A percentile compares a stretch with the other conserved stretches of the same genome.
phyloP scores from a whole-genome alignment of 495 filamentous ascomycete species.

The Schizothecium vesticola region DNA sequence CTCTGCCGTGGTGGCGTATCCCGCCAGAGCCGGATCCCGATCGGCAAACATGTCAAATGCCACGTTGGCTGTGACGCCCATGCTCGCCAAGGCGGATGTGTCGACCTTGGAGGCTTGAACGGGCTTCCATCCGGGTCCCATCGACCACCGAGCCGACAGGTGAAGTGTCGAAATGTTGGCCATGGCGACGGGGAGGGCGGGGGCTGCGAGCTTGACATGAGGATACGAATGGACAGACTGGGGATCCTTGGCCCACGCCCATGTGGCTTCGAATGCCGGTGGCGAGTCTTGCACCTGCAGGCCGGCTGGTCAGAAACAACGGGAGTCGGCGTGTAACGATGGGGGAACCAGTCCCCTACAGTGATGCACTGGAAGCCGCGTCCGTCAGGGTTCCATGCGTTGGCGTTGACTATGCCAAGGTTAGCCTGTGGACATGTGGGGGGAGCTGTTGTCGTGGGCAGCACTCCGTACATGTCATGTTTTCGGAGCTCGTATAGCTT shows the following conservation, averaged over 20 bases:
- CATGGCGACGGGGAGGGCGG: constrained; percentile 19
- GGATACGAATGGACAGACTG: constrained; percentile 28
- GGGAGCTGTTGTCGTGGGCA: background rate
- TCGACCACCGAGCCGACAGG: constrained; percentile 25
- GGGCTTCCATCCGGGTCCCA: constrained; percentile 26
- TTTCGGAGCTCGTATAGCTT: constrained; percentile 21
- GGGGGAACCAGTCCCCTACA: constrained; percentile 15
- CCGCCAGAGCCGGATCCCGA: constrained; percentile 15
- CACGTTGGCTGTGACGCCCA: constrained; percentile 22
- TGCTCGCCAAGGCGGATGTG: constrained; percentile 12
- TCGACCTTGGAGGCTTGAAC: constrained; percentile 15
- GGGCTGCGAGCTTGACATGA: constrained; percentile 28
- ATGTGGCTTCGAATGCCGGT: constrained; percentile 27
- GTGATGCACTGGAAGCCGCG: constrained; percentile 26
- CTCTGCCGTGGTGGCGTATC: constrained; percentile 20
- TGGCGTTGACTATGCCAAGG: constrained; percentile 18
- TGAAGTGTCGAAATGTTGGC: constrained; percentile 27
- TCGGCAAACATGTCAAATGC: constrained; percentile 31
- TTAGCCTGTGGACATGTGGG: constrained; percentile 2
- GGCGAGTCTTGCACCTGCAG: constrained; percentile 26
- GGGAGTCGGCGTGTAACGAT: background rate
- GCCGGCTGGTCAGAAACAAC: constrained; percentile 7
- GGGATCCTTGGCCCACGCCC: constrained; percentile 21
- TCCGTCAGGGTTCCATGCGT: constrained; percentile 28
- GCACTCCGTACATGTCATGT: constrained; percentile 21